Evolutionary conservation across 352 stramenopile species (phyloP), one percentile per base, ranked within the genome.

Genomic region (Saprolegnia diclina): DNA sequence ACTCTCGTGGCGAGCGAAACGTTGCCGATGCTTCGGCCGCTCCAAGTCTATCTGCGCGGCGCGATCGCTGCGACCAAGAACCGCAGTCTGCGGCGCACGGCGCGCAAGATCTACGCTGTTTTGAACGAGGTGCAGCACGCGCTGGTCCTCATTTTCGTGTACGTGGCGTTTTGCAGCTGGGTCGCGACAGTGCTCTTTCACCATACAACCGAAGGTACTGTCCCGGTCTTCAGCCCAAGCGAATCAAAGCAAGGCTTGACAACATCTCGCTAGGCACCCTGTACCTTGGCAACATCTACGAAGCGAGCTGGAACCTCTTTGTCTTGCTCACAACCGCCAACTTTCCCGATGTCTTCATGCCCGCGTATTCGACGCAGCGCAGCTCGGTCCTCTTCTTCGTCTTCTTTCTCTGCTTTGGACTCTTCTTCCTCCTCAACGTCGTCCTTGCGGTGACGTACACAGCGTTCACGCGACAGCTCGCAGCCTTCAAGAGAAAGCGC

Each of bases 371-470:
- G 1, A 62, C 76, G 29, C 46, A 72, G 1, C 73, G 83, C 10
- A 69, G 71, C 14, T 71, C 73, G 0, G 82, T 76, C 59, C 56
- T 89, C 19, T 85, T 89, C 73, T 91, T 92, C 56, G 76, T 87
- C 22, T 79, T 73, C 19, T 87, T 85, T 57, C 73, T 92, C 40
- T 72, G 82, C 44, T 76, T 92, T 26, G 79, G 77, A 4, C 74
- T 89, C 29, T 72, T 90, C 19, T 76, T 92, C 24, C 76, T 92
- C 71, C 87, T 89, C 77, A 92, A 91, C 56, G 72, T 90, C 13
- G 77, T 90, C 5, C 86, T 90, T 45, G 80, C 79, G 11, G 85
- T 79, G 5, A 76, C 89, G 14, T 90, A 89, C n/a, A 78, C 83
- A 29, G 78, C 82, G 48, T 90, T 48, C 18, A n/a, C 7, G 1